A percentile compares a stretch with the other conserved stretches of the same genome.
Conservation (phyloP, 2,329 filamentous ascomycete genomes). For the Colletotrichum spinosum region DNA sequence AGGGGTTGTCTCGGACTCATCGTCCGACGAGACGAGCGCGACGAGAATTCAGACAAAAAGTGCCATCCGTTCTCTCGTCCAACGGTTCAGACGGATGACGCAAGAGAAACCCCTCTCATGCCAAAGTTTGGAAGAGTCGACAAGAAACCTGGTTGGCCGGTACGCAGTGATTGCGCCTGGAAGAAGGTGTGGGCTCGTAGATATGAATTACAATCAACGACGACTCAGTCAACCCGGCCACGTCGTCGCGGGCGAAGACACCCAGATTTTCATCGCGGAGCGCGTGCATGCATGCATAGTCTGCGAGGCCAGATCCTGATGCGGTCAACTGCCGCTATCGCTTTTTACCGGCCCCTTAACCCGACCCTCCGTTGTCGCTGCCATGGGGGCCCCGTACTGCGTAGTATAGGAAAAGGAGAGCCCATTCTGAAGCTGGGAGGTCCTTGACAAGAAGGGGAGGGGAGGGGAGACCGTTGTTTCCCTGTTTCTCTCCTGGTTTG, state of each 20-base stretch:
- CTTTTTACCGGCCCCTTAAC: constrained; percentile 28
- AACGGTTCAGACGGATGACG: too few relatives aligned
- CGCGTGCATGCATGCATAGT: neutral
- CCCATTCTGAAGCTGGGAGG: constrained; percentile 23
- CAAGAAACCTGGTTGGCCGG: constrained; percentile 17
- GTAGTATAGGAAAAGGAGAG: constrained; percentile 27
- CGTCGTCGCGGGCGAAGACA: constrained; percentile 10
- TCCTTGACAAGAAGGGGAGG: constrained; percentile 8
- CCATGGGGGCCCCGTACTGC: constrained; percentile 19
- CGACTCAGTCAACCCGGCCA: constrained; percentile 8
- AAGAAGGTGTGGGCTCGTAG: neutral
- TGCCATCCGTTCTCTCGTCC: too few relatives aligned
- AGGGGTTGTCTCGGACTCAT: constrained; percentile 1
- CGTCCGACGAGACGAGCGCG: too few relatives aligned
- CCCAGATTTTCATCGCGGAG: too few relatives aligned
- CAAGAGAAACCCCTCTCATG: too few relatives aligned
- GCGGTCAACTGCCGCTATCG: constrained; percentile 34
- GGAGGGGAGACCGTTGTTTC: constrained; percentile 8
- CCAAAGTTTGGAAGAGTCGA: neutral
- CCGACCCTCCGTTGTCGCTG: constrained; percentile 25
- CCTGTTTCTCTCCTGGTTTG: constrained; percentile 28
- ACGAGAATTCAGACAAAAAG: too few relatives aligned
- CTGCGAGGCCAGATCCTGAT: constrained; percentile 13
- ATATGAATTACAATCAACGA: constrained; percentile 23
- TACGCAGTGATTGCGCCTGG: neutral